Conservation (phyloP, 192 early-diverging fungal genomes). For the Gaertneriomyces semiglobifer region DNA sequence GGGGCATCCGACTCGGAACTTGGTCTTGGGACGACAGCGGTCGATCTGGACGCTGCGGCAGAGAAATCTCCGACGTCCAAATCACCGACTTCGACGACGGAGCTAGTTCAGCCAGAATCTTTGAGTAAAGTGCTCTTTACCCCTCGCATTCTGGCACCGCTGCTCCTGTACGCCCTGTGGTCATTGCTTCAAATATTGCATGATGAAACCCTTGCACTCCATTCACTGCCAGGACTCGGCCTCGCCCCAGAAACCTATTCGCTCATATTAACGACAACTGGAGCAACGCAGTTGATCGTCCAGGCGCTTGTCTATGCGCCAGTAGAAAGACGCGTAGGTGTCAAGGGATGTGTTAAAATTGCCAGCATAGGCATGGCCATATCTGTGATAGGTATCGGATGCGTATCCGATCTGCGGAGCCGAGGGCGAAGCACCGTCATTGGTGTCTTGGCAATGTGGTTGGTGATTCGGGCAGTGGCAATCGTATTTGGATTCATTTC, state of each 20-base stretch:
- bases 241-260: slow-evolving; percentile 21
- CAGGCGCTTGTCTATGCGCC: slow-evolving; percentile 29
- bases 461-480: slow-evolving; percentile 19
- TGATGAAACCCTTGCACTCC: slow-evolving; percentile 45
- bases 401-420: slow-evolving; percentile 16
- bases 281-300: slow-evolving; percentile 19
- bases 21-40: too few species aligned
- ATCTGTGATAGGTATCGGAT: slow-evolving; percentile 23
- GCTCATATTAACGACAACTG: slow-evolving; percentile 20
- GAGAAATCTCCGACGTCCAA: too few species aligned
- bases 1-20: too few species aligned
- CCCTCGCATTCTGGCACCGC: slow-evolving; percentile 10
- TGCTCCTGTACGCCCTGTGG: slow-evolving; percentile 33
- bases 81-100: too few species aligned
- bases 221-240: slow-evolving; percentile 30
- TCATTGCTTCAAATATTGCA: slow-evolving; percentile 43
- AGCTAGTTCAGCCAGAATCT: too few species aligned
- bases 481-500: slow-evolving; percentile 34
- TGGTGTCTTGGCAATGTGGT: slow-evolving; percentile 4
- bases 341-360: slow-evolving; percentile 12
- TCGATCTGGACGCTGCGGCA: too few species aligned
- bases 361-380: slow-evolving; percentile 24
- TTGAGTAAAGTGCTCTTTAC: background rate
- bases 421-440: background rate
- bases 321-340: slow-evolving; percentile 11